Evolutionary conservation across 768 basidiomycete genomes (phyloP).

Genomic region (Leccinum subgranulosum): DNA sequence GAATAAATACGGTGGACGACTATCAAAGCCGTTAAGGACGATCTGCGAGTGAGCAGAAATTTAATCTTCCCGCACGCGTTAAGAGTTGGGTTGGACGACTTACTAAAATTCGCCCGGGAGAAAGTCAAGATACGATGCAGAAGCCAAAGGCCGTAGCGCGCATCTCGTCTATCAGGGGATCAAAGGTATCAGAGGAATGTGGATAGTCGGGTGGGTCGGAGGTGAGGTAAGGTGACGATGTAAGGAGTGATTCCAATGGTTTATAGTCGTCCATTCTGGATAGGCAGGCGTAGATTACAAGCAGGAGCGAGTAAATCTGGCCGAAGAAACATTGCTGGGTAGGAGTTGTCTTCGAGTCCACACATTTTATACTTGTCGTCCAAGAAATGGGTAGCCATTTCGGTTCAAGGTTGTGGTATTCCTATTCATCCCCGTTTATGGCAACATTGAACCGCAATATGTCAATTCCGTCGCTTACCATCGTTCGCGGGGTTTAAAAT

Average conservation of each 20-base stretch:
- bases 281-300: background rate
- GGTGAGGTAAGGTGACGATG: background rate
- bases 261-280: background rate
- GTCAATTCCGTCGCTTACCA: background rate
- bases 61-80: background rate
- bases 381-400: background rate
- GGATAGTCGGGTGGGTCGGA: background rate
- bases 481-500: background rate
- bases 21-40: conserved; percentile 9
- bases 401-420: background rate
- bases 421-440: background rate
- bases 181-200: background rate
- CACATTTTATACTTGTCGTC: background rate
- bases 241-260: background rate
- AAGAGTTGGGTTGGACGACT: background rate
- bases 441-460: background rate
- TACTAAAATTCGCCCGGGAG: background rate
- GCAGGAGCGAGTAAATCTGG: background rate
- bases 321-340: background rate
- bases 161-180: background rate
- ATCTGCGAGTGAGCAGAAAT: background rate
- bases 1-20: background rate
- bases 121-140: background rate
- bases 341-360: background rate
- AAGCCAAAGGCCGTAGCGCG: background rate